Evolutionary conservation across 192 early-diverging fungal species (phyloP), one percentile per base, ranked within the genome.

Genomic region (Rhizophagus prolifer): DNA sequence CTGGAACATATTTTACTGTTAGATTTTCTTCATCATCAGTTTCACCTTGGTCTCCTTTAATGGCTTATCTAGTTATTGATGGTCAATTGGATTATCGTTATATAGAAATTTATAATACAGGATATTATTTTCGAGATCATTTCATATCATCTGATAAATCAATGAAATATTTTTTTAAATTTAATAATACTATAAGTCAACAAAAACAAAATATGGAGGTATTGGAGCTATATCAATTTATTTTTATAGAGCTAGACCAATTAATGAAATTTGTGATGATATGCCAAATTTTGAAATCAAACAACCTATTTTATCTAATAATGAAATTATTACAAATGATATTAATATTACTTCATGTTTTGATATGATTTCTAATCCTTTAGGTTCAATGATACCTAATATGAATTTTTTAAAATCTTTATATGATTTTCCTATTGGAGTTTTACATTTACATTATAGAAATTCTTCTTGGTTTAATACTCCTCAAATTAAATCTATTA

Each of bases 11-110:
- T 6, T 64, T 64, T 31, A 16, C 62, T 16, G 30, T 64, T 31
- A 64, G 62, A 30, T 64, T 64, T 14, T 64, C 62, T 14, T 64
- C 62, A 64, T 16, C 62, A 30, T 7, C 1, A 19, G 62, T 30
- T 30, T 30, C 62, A 31, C 62, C 62, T 30, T 30, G 30, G 12
- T 26, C 1, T 31, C 62, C 62, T 5, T 7, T 64, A 64, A 64
- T 64, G 62, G 62, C 62, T 64, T 64, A 16, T 30, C 13, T 64
- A 3, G 62, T 64, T 64, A 30, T 64, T 6, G 62, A 64, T 64
- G 62, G 62, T 19, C 62, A 64, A 64, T 64, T 64, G 30, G 62
- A 64, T 30, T 64, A 64, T 28, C 62, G 62, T 30, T 64, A 64
- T 30, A 30, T 64, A 4, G 62, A 64, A 30, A 12, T 64, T 64